These are phyloP conservation scores for Aciculosporium take DNA, from an alignment of 2,329 filamentous ascomycete genomes.

Conservation along the genomic window DNA sequence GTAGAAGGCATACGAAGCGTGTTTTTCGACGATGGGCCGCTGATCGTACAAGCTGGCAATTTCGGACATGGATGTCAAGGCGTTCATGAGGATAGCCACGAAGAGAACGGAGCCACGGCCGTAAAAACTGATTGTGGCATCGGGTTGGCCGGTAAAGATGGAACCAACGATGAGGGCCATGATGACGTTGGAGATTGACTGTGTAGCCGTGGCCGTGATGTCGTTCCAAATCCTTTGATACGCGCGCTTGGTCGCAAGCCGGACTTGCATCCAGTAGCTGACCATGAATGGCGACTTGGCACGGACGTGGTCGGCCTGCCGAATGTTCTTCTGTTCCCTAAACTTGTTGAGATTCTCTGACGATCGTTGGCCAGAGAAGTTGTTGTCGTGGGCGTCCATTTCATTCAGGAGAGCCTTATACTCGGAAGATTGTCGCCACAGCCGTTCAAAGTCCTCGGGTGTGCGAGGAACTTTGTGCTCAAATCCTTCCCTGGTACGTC, in stretches of 20 bases:
- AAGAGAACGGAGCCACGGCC: constrained; percentile 43
- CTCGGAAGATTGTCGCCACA: constrained; percentile 32
- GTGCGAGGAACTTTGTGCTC: constrained; percentile 50
- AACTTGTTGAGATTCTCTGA: constrained; percentile 25
- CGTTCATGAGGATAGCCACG: constrained; percentile 45
- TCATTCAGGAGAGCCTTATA: constrained; percentile 28
- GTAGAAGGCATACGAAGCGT: constrained; percentile 34
- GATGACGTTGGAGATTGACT: constrained; percentile 33
- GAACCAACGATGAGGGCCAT: constrained; percentile 48
- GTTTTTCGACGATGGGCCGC: constrained; percentile 34
- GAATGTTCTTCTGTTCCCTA: constrained; percentile 32
- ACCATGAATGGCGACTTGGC: constrained; percentile 44
- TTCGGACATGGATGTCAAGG: constrained; percentile 42
- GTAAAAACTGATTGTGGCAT: constrained; percentile 37
- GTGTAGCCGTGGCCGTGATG: constrained; percentile 30
- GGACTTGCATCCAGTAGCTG: constrained; percentile 38
- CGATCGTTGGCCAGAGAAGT: constrained; percentile 28
- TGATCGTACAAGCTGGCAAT: constrained; percentile 31
- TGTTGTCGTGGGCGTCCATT: constrained; percentile 34
- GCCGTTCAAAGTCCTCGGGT: constrained; percentile 50
- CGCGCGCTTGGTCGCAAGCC: constrained; percentile 34
- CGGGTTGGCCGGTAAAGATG: constrained; percentile 39
- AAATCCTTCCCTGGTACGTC: constrained; percentile 40
- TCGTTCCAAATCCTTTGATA: constrained; percentile 40
- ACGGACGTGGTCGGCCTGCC: constrained; percentile 38